Base-by-base conservation (phyloP, 306 rosid species). In the Amphicarpaea edgeworthii region DNA sequence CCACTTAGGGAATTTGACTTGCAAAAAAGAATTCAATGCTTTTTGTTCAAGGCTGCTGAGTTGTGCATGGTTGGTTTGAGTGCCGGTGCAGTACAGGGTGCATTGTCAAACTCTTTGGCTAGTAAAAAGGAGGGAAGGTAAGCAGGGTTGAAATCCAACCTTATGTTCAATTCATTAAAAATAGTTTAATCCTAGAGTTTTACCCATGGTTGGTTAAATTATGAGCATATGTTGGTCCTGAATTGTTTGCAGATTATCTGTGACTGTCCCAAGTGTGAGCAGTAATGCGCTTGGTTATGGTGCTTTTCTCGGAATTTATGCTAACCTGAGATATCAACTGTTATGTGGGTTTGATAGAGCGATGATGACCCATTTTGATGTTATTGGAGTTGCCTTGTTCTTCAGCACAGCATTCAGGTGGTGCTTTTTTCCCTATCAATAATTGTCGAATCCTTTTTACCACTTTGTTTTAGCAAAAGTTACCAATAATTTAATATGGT, bases 281-380 rank as follows among this genome's bases (percentile, higher is more conserved):
- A 86, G 83, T 16, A 96, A 92, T 80, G 99, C 98, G 0, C 91
- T 96, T 69, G 99, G 99, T 19, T 88, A 92, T 61, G 99, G 99
- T 65, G 99, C 99, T 45, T 96, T 96, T 81, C 97, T 96, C n/a
- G 99, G 99, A 69, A 96, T 96, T 54, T 96, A 96, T 79, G 97
- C 97, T 8, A 96, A 96, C 84, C 80, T 92, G 81, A 90, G 99
- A 80, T 90, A 96, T 87, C 99, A 96, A 83, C 89, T 96, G 30
- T 68, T 92, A 60, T 88, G 96, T 79, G 99, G 99, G 79, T 88
- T 92, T 81, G 99, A 96, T 77, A 89, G 90, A 82, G 92, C 93
- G 49, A 82, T 96, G 91, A 69, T 86, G 73, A 87, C 55, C 78
- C 93, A 88, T 87, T 96, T 96, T 87, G 99, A 96, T 87, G 99